Evolutionary conservation across 345 rosid species (phyloP).

Genomic region (Gossypium sturtianum): DNA sequence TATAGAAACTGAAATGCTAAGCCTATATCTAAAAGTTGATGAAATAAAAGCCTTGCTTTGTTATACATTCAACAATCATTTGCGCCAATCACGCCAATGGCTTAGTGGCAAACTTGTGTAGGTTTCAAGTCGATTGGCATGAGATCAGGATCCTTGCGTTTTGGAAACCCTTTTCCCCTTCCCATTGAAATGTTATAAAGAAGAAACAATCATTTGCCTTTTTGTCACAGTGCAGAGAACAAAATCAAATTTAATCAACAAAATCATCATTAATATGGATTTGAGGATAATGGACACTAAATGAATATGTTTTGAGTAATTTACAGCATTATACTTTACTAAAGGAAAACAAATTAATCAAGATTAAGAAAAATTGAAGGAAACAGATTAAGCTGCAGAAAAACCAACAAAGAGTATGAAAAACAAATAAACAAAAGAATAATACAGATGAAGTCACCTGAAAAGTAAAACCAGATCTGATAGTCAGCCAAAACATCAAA

Average conservation of each 20-base stretch:
- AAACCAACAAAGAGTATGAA: neutral
- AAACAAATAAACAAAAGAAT: neutral
- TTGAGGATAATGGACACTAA: neutral
- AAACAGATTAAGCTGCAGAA: conserved; percentile 39
- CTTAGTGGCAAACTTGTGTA: no score
- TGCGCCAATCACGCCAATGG: no score
- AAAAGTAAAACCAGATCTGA: conserved; percentile 39
- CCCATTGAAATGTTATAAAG: no score
- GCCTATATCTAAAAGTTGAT: neutral
- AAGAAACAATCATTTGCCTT: neutral
- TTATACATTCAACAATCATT: neutral
- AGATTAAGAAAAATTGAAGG: neutral
- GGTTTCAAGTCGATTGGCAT: no score
- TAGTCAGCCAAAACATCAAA: conserved; percentile 6
- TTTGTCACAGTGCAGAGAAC: neutral
- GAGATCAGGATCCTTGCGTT: no score
- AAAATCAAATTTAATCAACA: neutral
- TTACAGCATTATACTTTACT: conserved; percentile 12
- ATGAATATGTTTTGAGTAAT: neutral
- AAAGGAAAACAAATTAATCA: neutral
- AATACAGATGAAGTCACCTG: neutral
- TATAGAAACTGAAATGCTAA: neutral
- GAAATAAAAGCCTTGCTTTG: neutral
- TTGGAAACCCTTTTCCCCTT: no score
- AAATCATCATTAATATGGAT: neutral